A percentile compares a stretch with the other conserved stretches of the same genome.
phyloP scores from a whole-genome alignment of 2,329 filamentous ascomycete genomes.

The Claviceps pusilla region DNA sequence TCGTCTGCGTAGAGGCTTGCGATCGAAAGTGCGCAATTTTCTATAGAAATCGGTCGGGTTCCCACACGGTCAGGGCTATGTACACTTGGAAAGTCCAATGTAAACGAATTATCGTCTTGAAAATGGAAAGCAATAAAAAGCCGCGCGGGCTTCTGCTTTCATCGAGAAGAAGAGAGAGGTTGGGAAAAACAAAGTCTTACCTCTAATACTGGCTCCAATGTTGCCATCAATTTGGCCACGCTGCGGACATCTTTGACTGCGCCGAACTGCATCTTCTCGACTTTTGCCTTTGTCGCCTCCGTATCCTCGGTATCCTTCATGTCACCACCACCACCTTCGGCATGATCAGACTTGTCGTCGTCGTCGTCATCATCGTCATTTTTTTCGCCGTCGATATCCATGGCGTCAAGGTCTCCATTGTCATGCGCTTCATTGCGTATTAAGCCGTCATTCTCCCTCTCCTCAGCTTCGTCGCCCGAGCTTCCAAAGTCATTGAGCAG shows the following conservation, averaged over 20 bases:
- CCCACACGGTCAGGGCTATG: conserved; percentile 52
- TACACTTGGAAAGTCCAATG: conserved; percentile 31
- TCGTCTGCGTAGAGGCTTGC: conserved; percentile 48
- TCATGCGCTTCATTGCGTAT: conserved; percentile 25
- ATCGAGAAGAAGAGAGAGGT: conserved; percentile 8
- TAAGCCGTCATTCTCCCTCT: conserved; percentile 37
- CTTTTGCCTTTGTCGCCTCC: conserved; percentile 58
- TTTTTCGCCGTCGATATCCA: conserved; percentile 43
- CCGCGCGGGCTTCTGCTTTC: conserved; percentile 9
- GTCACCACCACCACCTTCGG: conserved; percentile 38
- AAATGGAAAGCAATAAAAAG: not conserved
- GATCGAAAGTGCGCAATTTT: conserved; percentile 68
- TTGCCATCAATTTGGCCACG: conserved; percentile 68
- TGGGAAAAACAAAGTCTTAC: conserved; percentile 36
- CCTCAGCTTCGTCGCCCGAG: conserved; percentile 61
- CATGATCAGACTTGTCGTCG: conserved; percentile 28
- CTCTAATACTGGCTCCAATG: conserved; percentile 65
- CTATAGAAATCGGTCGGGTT: conserved; percentile 35
- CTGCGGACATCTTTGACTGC: conserved; percentile 63
- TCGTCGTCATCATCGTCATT: conserved; percentile 40
- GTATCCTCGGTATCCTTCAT: conserved; percentile 43
- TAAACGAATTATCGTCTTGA: conserved; percentile 37
- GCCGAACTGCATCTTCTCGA: conserved; percentile 69
- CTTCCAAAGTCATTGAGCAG: conserved; percentile 57
- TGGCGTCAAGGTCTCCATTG: conserved; percentile 26